phyloP scores from a whole-genome alignment of 495 filamentous ascomycete genomes.

The Penicillium pancosmium region DNA sequence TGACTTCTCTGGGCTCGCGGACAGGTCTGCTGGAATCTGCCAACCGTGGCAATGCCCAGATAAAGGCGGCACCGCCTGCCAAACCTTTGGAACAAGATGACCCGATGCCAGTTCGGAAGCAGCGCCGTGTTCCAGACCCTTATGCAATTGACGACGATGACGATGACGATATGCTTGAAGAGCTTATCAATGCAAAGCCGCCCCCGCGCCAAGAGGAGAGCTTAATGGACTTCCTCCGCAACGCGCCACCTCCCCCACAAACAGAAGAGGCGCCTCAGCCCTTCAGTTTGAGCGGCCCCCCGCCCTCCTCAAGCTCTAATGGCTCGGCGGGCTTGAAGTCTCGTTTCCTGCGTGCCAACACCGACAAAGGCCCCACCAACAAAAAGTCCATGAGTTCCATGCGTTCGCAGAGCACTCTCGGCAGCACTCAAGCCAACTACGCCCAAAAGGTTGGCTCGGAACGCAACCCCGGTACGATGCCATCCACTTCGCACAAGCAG shows the following conservation, averaged over 20 bases:
- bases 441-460: constrained; percentile 43
- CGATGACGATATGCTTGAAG: constrained; percentile 73
- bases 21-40: constrained; percentile 56
- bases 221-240: constrained; percentile 85
- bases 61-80: constrained; percentile 20
- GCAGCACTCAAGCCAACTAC: constrained; percentile 36
- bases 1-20: constrained; percentile 59
- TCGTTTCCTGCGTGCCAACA: constrained; percentile 55
- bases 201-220: constrained; percentile 62
- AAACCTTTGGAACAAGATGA: constrained; percentile 24
- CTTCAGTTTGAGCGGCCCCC: constrained; percentile 25
- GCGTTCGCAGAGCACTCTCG: constrained; percentile 29
- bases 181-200: constrained; percentile 53
- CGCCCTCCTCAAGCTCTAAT: constrained; percentile 55
- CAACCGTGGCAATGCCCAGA: constrained; percentile 25
- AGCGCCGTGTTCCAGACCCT: constrained; percentile 78
- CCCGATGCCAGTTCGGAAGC: constrained; percentile 58
- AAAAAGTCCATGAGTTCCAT: constrained; percentile 40
- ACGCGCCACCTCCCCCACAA: constrained; percentile 71
- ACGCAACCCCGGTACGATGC: constrained; percentile 34
- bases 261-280: constrained; percentile 49
- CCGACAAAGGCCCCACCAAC: constrained; percentile 26
- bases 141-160: constrained; percentile 89
- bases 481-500: constrained; percentile 32
- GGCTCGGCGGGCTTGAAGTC: constrained; percentile 56